Base-by-base conservation (phyloP, 768 basidiomycete genomes). In the Gymnopilus dilepis region DNA sequence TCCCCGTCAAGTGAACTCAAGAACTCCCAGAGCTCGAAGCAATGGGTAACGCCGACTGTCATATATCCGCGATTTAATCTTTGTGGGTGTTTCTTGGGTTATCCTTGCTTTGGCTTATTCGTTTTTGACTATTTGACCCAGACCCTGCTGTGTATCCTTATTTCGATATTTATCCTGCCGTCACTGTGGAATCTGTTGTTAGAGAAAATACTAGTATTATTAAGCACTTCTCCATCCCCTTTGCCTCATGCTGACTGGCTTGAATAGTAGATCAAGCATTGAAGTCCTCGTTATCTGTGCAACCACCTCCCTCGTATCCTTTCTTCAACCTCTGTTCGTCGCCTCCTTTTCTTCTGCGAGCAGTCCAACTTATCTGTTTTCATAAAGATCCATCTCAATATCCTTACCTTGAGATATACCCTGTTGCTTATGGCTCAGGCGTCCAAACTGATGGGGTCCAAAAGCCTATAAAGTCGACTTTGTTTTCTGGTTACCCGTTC, bases 61-160 rank as follows among this genome's bases (percentile, higher is more conserved):
- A 26, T 33, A 13, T 78, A 76, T 65, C 76, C 74, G 26, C 45
- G 54, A 28, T 73, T 81, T 31, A 67, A 75, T 59, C 47, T 78
- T 22, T 78, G 75, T 74, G 51, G 58, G 73, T 65, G 15, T 34
- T 42, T 31, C 33, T 31, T 15, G 28, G 15, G 26, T 58, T 34
- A 26, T 31, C 11, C 43, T 34, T 13, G 42, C 41, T 22, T 31
- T 38, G 21, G 8, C 4, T 9, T 21, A 22, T 28, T 30, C 13
- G 12, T n/a, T 26, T n/a, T 43, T 58, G 15, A 58, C 19, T 17
- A 7, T 12, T 28, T 21, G 17, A 50, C 28, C 17, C 50, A 76
- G 74, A 77, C 67, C 71, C 74, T 4, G 66, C 69, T 1, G 64
- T 73, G 1, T 84, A 83, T 69, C 81, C 76, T 34, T 55, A 73